Percentiles rank a stretch among this genome's conserved stretches.
phyloP scores from a whole-genome alignment of 768 basidiomycete genomes.

The Tulasnella sp. region DNA sequence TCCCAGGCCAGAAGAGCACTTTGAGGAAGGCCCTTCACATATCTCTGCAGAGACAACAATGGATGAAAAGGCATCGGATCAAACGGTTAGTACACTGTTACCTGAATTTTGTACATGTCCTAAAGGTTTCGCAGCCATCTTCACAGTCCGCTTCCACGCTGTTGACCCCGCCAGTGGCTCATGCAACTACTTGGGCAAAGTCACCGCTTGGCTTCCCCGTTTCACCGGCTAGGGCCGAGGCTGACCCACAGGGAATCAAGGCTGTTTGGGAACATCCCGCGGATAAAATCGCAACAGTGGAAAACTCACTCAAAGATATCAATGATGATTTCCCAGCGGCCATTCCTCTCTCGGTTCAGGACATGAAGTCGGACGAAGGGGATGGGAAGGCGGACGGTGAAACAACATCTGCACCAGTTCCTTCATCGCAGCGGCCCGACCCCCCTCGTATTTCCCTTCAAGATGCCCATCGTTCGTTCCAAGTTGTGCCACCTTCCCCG shows the following conservation, averaged over 20 bases:
- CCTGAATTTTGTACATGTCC: background rate
- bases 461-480: conserved; percentile 78
- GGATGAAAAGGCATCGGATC: conserved; percentile 43
- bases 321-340: conserved; percentile 61
- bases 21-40: background rate
- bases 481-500: conserved; percentile 50
- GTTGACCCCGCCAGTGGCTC: conserved; percentile 14
- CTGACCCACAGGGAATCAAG: conserved; percentile 76
- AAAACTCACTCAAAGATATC: conserved; percentile 76
- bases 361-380: conserved; percentile 78
- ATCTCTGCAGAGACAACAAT: conserved; percentile 25
- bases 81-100: conserved; percentile 28
- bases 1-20: conserved; percentile 10
- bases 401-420: background rate
- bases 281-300: conserved; percentile 39
- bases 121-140: conserved; percentile 1
- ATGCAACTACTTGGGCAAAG: conserved; percentile 21
- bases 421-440: background rate
- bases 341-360: conserved; percentile 68
- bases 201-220: conserved; percentile 41
- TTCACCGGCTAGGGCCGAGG: conserved; percentile 40
- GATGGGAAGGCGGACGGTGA: conserved; percentile 25
- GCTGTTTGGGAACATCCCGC: conserved; percentile 62
- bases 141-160: conserved; percentile 10
- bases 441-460: conserved; percentile 39